These are phyloP conservation scores for Spizellomyces punctatus DNA, from an alignment of 192 early-diverging fungal species.

Conservation along the genomic window DNA sequence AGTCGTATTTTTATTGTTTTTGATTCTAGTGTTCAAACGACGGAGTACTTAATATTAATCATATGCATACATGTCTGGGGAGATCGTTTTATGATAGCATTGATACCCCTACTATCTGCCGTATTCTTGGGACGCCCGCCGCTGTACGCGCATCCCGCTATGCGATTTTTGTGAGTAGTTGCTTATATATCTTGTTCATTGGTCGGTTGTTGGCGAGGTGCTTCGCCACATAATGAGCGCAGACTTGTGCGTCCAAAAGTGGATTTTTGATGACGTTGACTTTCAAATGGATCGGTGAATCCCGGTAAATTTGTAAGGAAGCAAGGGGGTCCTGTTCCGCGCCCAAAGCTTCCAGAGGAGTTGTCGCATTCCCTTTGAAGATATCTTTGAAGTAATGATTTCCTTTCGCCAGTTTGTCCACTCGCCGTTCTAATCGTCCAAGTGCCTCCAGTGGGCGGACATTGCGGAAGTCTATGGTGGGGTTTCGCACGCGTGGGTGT, in stretches of 20 bases:
- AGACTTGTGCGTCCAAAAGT: conserved; percentile 50
- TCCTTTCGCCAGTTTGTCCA: conserved; percentile 20
- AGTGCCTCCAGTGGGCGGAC: conserved; percentile 32
- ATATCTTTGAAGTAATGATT: conserved; percentile 34
- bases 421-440: conserved; percentile 43
- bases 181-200: conserved; percentile 41
- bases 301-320: conserved; percentile 48
- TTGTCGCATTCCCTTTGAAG: conserved; percentile 27
- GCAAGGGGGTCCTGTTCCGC: conserved; percentile 28
- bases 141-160: neutral
- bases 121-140: too few relatives aligned
- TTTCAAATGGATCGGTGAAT: conserved; percentile 47
- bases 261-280: conserved; percentile 56
- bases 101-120: too few relatives aligned
- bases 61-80: too few relatives aligned
- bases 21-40: conserved; percentile 62
- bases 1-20: conserved; percentile 75
- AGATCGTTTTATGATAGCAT: too few relatives aligned
- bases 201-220: conserved; percentile 23
- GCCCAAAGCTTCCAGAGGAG: conserved; percentile 23
- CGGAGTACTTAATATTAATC: neutral
- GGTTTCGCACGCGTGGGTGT: conserved; percentile 1
- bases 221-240: conserved; percentile 47
- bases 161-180: conserved; percentile 29
- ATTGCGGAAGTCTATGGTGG: conserved; percentile 38